A percentile compares a stretch with the other conserved stretches of the same genome.
Conservation (phyloP, 495 filamentous ascomycete genomes). For the Polyplosphaeria fusca region DNA sequence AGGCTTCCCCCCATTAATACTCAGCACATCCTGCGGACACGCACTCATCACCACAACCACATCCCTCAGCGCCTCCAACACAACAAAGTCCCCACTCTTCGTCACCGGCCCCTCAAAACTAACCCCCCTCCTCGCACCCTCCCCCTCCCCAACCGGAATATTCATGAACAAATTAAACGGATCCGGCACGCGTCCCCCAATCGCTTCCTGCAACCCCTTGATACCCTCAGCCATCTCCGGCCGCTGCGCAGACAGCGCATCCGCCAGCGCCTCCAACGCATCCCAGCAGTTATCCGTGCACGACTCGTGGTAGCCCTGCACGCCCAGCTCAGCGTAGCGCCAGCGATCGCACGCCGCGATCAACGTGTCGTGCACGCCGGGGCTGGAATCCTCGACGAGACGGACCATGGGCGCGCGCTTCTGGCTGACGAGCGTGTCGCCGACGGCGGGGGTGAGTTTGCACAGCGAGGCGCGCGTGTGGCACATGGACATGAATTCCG, state of each 20-base stretch:
- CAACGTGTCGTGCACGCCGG: conserved; percentile 46
- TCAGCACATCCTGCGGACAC: conserved; percentile 48
- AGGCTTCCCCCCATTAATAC: conserved; percentile 44
- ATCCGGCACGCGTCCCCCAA: conserved; percentile 39
- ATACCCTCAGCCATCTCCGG: conserved; percentile 9
- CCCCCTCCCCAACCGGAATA: conserved; percentile 41
- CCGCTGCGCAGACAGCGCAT: neutral
- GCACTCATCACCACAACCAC: conserved; percentile 45
- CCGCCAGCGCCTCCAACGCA: conserved; percentile 34
- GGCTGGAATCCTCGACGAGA: conserved; percentile 43
- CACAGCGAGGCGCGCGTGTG: conserved; percentile 42
- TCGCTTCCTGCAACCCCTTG: conserved; percentile 10
- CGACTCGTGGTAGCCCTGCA: conserved; percentile 42
- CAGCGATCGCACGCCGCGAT: conserved; percentile 44
- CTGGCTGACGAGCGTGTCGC: conserved; percentile 41
- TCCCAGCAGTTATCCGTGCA: conserved; percentile 47
- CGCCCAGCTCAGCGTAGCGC: conserved; percentile 42
- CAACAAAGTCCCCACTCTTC: conserved; percentile 42
- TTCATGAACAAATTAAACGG: conserved; percentile 53
- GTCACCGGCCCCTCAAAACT: conserved; percentile 40
- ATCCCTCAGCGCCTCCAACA: conserved; percentile 42
- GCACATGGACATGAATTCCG: conserved; percentile 43
- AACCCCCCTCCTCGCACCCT: conserved; percentile 28
- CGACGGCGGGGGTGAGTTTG: conserved; percentile 37
- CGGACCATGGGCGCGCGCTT: conserved; percentile 42